Percentiles rank a stretch among this genome's conserved stretches.
These are phyloP conservation scores for Saccharomycopsis selenospora DNA, from an alignment of 805 yeast species.

Conservation along the genomic window DNA sequence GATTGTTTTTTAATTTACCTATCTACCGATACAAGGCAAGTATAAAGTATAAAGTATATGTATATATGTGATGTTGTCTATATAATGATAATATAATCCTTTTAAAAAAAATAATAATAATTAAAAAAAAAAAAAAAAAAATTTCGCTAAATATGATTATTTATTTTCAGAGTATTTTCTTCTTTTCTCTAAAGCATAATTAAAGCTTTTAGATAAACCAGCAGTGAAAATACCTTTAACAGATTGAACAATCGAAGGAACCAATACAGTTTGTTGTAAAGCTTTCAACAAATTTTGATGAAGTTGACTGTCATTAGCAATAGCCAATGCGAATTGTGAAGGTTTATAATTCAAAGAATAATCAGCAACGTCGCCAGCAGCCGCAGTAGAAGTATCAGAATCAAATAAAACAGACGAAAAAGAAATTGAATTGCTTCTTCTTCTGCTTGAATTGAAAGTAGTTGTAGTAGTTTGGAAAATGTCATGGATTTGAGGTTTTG, in stretches of 20 bases:
- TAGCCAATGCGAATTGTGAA: conserved; percentile 31
- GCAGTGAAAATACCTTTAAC: conserved; percentile 83
- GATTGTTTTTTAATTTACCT: no score
- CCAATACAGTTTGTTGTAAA: conserved; percentile 50
- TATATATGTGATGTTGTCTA: no score
- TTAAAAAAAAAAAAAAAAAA: no score
- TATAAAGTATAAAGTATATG: no score
- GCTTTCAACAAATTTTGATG: conserved; percentile 31
- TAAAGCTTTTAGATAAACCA: conserved; percentile 61
- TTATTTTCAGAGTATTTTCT: conserved; percentile 29
- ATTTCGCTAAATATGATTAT: no score
- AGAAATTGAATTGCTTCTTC: conserved; percentile 3
- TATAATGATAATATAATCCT: no score
- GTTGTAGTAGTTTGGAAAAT: conserved; percentile 17
- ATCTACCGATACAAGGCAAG: no score
- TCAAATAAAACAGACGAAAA: no score
- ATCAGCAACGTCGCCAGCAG: conserved; percentile 9
- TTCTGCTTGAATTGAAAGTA: conserved; percentile 3
- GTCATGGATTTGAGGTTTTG: conserved; percentile 18
- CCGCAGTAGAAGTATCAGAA: conserved; percentile 13
- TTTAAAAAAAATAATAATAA: no score
- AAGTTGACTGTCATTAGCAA: conserved; percentile 39
- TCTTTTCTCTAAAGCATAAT: conserved; percentile 71
- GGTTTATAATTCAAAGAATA: conserved; percentile 18
- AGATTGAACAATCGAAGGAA: conserved; percentile 71